phyloP scores from a whole-genome alignment of 306 rosid genomes.

The Pyrus betulifolia region DNA sequence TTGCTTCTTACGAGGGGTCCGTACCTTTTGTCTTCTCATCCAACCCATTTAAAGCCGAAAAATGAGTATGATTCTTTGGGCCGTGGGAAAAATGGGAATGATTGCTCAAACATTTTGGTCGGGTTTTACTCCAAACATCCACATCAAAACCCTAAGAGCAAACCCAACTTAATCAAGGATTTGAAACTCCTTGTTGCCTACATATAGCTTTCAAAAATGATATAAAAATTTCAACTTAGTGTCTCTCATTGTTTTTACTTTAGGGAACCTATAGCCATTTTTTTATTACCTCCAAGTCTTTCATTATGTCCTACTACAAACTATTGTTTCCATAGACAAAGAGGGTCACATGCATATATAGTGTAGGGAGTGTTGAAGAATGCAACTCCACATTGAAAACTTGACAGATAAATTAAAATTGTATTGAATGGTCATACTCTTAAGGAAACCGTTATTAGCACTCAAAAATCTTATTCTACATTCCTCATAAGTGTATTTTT shows the following conservation, averaged over 20 bases:
- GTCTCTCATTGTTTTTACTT: slow-evolving; percentile 20
- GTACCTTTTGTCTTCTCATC: background rate
- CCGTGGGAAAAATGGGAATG: background rate
- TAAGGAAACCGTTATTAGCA: too few relatives aligned
- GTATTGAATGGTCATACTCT: too few relatives aligned
- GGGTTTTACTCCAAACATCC: slow-evolving; percentile 18
- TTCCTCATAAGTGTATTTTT: too few relatives aligned
- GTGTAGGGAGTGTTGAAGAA: too few relatives aligned
- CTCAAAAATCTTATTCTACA: too few relatives aligned
- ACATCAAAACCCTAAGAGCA: slow-evolving; percentile 18
- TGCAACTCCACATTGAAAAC: too few relatives aligned
- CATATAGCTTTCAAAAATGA: slow-evolving; percentile 6
- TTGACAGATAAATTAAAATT: too few relatives aligned
- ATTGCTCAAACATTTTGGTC: slow-evolving; percentile 18
- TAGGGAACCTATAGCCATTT: slow-evolving; percentile 25
- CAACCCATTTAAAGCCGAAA: slow-evolving; percentile 11
- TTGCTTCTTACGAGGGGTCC: background rate
- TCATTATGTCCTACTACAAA: background rate
- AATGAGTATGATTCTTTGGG: background rate
- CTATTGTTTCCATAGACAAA: background rate
- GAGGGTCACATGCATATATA: background rate
- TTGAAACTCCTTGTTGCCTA: slow-evolving; percentile 1
- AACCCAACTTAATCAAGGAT: background rate
- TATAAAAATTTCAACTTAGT: slow-evolving; percentile 1
- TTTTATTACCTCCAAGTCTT: slow-evolving; percentile 2